Evolutionary conservation across 148 eudicot genomes (phyloP), one percentile per base, ranked within the genome.

Genomic region (Vaccinium corymbosum): DNA sequence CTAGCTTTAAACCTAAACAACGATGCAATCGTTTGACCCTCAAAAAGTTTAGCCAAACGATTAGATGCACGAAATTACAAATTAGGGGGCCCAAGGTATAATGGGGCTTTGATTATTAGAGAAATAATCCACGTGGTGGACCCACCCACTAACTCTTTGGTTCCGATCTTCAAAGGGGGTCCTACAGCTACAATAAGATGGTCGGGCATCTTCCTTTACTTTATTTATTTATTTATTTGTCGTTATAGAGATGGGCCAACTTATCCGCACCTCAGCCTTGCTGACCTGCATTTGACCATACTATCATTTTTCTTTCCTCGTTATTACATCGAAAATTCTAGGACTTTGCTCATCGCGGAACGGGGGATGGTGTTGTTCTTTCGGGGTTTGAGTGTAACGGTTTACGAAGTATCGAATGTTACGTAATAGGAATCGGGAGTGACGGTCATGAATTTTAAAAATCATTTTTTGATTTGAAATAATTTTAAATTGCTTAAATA

Each of bases 111-210:
- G 20, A 56, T 55, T 16, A 35, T 9, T 76, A 38, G 66, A 22
- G 35, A 74, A 74, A 17, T 66, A 84, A 68, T 62, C 38, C 86
- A 68, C 57, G 68, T 79, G 78, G 56, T 53, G 78, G 86, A 82
- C 2, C 80, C 22, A 12, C 57, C 80, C 55, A 74, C 53, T 42
- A 13, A 42, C 80, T 52, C 29, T 59, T 25, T 25, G 13, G 84
- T 42, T 82, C 55, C 2, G 0, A 77, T 59, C 81, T 62, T 62
- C 81, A 83, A 59, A 72, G 32, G 68, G 76, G 78, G 78, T 76
- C 57, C 10, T 50, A 7, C 46, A 42, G 46, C 79, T 50, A 29
- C 35, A 6, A 29, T 35, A 35, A 22, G 14, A 38, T 42, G 12
- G 52, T 73, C 42, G 50, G 77, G 15, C 20, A 55, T 12, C 57